A percentile compares a stretch with the other conserved stretches of the same genome.
These are phyloP conservation scores for Penicillium decumbens DNA, from an alignment of 2,329 filamentous ascomycete genomes.

Conservation along the genomic window DNA sequence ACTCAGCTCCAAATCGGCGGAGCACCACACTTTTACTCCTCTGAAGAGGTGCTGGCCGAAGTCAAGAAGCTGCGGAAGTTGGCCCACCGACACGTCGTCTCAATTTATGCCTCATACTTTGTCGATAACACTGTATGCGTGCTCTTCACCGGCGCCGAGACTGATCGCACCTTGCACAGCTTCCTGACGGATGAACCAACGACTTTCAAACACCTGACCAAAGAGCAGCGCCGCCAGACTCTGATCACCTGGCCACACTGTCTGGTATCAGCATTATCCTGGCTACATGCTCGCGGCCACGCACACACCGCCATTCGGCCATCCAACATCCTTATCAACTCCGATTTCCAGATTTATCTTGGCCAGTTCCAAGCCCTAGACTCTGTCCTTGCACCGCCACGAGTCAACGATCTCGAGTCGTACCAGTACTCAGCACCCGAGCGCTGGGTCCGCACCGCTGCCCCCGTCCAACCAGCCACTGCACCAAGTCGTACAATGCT, in stretches of 20 bases:
- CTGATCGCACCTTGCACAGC: constrained; percentile 39
- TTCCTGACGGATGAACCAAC: constrained; percentile 43
- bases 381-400: constrained; percentile 52
- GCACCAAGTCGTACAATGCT: constrained; percentile 28
- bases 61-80: constrained; percentile 37
- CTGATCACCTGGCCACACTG: constrained; percentile 47
- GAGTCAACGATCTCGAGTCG: constrained; percentile 51
- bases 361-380: constrained; percentile 55
- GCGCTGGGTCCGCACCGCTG: constrained; percentile 42
- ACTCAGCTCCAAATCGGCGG: constrained; percentile 38
- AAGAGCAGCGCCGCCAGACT: constrained; percentile 40
- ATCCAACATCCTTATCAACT: constrained; percentile 56
- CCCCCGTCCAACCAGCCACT: constrained; percentile 29
- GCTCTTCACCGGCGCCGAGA: constrained; percentile 39
- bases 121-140: constrained; percentile 42
- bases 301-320: constrained; percentile 56
- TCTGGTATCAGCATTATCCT: constrained; percentile 53
- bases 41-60: constrained; percentile 40
- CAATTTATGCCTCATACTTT: constrained; percentile 44
- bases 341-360: constrained; percentile 54
- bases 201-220: constrained; percentile 40
- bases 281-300: constrained; percentile 53
- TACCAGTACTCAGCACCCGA: constrained; percentile 60
- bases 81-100: constrained; percentile 43
- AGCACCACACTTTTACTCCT: constrained; percentile 36